A percentile compares a stretch with the other conserved stretches of the same genome.
Conservation (phyloP, 768 basidiomycete species). For the Termitomyces titanicus region DNA sequence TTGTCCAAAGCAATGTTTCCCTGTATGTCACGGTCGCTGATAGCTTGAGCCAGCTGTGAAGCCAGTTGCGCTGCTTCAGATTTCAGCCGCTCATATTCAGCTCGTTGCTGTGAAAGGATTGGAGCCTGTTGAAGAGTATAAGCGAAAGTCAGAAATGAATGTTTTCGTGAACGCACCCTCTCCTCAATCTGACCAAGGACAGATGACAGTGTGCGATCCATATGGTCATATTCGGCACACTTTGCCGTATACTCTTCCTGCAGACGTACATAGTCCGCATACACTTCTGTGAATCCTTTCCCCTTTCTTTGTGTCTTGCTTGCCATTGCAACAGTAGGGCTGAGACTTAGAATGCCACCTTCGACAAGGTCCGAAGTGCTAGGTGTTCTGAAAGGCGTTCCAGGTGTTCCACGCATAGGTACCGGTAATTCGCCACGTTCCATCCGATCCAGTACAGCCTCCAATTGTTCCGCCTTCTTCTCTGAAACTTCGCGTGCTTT, state of each 20-base stretch:
- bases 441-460: constrained; percentile 68
- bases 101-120: constrained; percentile 82
- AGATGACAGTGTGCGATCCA: constrained; percentile 76
- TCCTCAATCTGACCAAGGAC: constrained; percentile 83
- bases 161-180: constrained; percentile 56
- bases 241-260: constrained; percentile 80
- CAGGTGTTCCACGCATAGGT: constrained; percentile 44
- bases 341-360: constrained; percentile 66
- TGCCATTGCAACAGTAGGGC: constrained; percentile 86
- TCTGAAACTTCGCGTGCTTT: constrained; percentile 68
- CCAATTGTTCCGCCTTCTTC: constrained; percentile 66
- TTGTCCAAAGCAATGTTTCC: constrained; percentile 52
- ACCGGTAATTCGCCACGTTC: constrained; percentile 68
- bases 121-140: constrained; percentile 60
- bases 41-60: constrained; percentile 69
- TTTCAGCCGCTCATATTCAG: constrained; percentile 82
- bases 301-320: constrained; percentile 77
- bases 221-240: constrained; percentile 76
- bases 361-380: constrained; percentile 37
- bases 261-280: constrained; percentile 83
- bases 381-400: constrained; percentile 43
- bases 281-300: constrained; percentile 92
- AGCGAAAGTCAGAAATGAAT: constrained; percentile 20
- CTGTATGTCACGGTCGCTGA: constrained; percentile 72
- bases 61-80: constrained; percentile 79